These are phyloP conservation scores for Tolypocladium ovalisporum DNA, from an alignment of 2,329 filamentous ascomycete species.

Conservation along the genomic window DNA sequence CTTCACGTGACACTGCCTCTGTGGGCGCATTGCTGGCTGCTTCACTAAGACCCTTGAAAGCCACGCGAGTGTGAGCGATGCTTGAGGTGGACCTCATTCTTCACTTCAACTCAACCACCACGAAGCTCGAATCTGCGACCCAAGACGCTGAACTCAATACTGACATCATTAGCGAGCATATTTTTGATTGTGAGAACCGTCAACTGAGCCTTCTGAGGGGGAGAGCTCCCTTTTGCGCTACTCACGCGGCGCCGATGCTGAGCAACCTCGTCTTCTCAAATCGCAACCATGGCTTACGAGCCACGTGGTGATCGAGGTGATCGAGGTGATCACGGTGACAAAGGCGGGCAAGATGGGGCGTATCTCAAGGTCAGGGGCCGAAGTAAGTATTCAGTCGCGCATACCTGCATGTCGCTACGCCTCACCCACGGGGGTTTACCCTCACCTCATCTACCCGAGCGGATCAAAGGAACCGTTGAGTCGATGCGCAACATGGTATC, in stretches of 20 bases:
- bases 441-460: neutral
- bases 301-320: slow-evolving; percentile 41
- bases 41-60: neutral
- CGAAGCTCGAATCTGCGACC: neutral
- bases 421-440: neutral
- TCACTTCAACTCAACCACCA: neutral
- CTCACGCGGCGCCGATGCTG: slow-evolving; percentile 10
- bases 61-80: neutral
- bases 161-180: neutral
- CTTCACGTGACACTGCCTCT: neutral
- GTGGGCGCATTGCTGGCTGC: neutral
- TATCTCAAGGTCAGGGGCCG: slow-evolving; percentile 40
- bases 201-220: neutral
- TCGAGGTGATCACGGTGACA: slow-evolving; percentile 32
- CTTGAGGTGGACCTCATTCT: neutral
- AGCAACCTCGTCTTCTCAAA: slow-evolving; percentile 1
- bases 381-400: slow-evolving; percentile 27
- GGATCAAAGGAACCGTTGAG: neutral
- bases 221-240: neutral
- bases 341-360: slow-evolving; percentile 30
- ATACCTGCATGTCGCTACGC: neutral
- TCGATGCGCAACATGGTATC: neutral
- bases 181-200: neutral
- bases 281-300: slow-evolving; percentile 38
- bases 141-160: neutral